These are phyloP conservation scores for Naegleria gruberi DNA, from an alignment of 208 protist species.

Conservation along the genomic window DNA sequence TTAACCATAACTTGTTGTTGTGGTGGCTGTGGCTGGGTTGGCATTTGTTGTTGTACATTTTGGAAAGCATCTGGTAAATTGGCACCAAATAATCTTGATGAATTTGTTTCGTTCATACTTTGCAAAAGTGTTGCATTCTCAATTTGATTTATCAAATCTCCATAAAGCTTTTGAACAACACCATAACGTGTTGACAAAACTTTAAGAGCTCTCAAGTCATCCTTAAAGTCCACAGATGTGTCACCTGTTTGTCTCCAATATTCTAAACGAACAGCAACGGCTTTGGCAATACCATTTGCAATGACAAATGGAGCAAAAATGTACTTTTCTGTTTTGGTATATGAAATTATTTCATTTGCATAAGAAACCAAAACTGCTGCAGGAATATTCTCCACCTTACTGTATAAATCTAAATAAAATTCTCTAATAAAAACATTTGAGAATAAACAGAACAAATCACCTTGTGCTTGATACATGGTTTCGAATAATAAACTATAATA, in stretches of 20 bases:
- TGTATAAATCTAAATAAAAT: not conserved
- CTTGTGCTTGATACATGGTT: not conserved
- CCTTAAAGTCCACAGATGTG: not conserved
- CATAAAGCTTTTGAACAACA: conserved; percentile 1
- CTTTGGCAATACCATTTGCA: not conserved
- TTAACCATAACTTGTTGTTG: not conserved
- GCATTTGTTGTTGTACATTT: not conserved
- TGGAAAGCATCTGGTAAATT: too few species aligned
- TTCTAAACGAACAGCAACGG: not conserved
- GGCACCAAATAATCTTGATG: not conserved
- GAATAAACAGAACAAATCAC: not conserved
- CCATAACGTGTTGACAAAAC: not conserved
- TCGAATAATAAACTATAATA: not conserved
- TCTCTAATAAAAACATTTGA: not conserved
- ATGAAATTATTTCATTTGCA: not conserved
- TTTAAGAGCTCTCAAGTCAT: not conserved
- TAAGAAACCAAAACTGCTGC: not conserved
- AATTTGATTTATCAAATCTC: not conserved
- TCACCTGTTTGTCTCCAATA: not conserved
- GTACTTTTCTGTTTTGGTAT: not conserved
- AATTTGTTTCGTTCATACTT: not conserved
- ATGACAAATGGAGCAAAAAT: not conserved
- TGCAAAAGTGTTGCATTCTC: not conserved
- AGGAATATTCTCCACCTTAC: not conserved
- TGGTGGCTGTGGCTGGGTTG: too few species aligned